Conservation (phyloP, 169 alveolate species). For the Eimeria falciformis region DNA sequence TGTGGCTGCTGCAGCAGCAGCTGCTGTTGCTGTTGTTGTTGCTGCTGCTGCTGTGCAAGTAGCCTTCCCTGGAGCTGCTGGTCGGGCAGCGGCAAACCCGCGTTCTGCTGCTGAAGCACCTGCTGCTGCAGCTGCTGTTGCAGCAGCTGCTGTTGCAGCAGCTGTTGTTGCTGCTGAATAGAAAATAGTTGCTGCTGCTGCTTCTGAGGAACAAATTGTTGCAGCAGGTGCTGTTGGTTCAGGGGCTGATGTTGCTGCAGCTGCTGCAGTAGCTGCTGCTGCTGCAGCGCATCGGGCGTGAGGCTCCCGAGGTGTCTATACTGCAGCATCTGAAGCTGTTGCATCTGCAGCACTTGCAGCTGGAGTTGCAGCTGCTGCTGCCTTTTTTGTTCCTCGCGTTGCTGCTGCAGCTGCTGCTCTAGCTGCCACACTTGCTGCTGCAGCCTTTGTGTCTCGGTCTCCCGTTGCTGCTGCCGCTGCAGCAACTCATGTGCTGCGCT, state of each 20-base stretch:
- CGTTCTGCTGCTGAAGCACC: background rate
- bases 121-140: conserved; percentile 8
- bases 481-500: background rate
- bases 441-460: background rate
- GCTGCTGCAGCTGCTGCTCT: conserved; percentile 61
- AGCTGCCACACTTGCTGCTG: conserved; percentile 38
- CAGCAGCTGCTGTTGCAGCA: too few species aligned
- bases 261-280: too few species aligned
- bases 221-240: background rate
- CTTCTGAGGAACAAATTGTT: background rate
- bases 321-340: conserved; percentile 1
- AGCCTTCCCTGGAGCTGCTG: background rate
- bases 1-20: too few species aligned
- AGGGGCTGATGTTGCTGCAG: background rate
- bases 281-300: background rate
- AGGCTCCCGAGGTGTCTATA: background rate
- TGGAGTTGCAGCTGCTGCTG: conserved; percentile 22
- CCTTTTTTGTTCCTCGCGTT: conserved; percentile 26
- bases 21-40: background rate
- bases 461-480: conserved; percentile 5
- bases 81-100: background rate
- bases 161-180: background rate
- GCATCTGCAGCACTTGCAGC: conserved; percentile 10
- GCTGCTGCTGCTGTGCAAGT: background rate
- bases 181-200: background rate